These are phyloP conservation scores for Mallotus japonicus DNA, from an alignment of 441 rosid species.

Conservation along the genomic window DNA sequence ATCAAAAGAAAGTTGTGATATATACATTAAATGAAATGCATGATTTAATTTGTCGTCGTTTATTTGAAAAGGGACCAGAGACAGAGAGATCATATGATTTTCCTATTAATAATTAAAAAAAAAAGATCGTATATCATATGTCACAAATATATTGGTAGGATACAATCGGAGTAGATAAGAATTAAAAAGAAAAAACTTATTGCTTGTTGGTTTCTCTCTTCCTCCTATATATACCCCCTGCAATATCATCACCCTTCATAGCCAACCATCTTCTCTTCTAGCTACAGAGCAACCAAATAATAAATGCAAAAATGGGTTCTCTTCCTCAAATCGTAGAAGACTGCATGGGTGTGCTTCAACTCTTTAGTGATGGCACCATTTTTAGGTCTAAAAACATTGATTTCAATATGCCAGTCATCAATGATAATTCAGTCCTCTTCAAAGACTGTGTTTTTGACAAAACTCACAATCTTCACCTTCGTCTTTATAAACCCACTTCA, in stretches of 20 bases:
- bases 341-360: constrained; percentile 67
- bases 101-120: too few species aligned
- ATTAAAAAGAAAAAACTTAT: too few species aligned
- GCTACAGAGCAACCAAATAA: not conserved
- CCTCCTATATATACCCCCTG: too few species aligned
- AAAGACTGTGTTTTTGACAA: constrained; percentile 58
- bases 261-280: not conserved
- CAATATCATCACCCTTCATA: not conserved
- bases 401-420: constrained; percentile 35
- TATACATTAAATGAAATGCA: too few species aligned
- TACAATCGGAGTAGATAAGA: too few species aligned
- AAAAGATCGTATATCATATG: too few species aligned
- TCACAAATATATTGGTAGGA: too few species aligned
- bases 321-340: constrained; percentile 65
- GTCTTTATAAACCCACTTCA: constrained; percentile 62
- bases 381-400: constrained; percentile 42
- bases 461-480: constrained; percentile 54
- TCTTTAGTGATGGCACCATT: constrained; percentile 69
- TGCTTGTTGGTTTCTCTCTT: too few species aligned
- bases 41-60: too few species aligned
- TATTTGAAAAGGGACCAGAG: too few species aligned
- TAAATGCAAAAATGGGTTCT: constrained; percentile 46
- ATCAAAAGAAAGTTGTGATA: too few species aligned
- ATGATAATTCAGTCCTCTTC: constrained; percentile 46
- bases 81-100: too few species aligned